Conservation (phyloP, 768 basidiomycete species). For the Rhodotorula sphaerocarpa region DNA sequence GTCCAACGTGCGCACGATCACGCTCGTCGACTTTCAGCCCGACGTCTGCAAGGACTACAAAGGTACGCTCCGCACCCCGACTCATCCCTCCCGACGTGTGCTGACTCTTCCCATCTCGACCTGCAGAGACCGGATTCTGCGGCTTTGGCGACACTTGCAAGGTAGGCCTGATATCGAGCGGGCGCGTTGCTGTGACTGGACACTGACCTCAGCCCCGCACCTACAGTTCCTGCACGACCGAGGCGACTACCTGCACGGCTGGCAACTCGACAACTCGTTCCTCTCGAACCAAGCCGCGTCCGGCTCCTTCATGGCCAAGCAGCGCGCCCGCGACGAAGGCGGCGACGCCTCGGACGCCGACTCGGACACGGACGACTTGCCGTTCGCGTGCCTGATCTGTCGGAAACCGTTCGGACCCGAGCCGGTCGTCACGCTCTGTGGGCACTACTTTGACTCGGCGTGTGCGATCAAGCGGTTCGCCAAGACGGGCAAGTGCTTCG, state of each 20-base stretch:
- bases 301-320: constrained; percentile 63
- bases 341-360: constrained; percentile 49
- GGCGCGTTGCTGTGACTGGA: too few relatives aligned
- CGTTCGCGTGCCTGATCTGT: constrained; percentile 97
- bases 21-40: constrained; percentile 93
- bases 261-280: constrained; percentile 80
- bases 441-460: constrained; percentile 88
- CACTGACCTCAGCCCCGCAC: not conserved
- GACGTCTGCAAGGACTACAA: constrained; percentile 99
- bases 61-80: constrained; percentile 53
- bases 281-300: constrained; percentile 33
- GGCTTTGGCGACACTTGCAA: constrained; percentile 99
- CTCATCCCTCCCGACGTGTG: too few relatives aligned
- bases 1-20: constrained; percentile 80
- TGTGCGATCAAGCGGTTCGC: constrained; percentile 93
- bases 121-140: constrained; percentile 89
- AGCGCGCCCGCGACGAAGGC: constrained; percentile 48
- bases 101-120: too few relatives aligned
- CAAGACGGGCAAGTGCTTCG: constrained; percentile 89
- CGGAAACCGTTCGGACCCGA: constrained; percentile 80
- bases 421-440: constrained; percentile 90
- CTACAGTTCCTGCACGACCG: constrained; percentile 79
- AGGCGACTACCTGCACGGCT: constrained; percentile 82
- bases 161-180: constrained; percentile 28
- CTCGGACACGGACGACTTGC: constrained; percentile 77